phyloP scores from a whole-genome alignment of 164 flowering plant genomes.

The Malania oleifera region DNA sequence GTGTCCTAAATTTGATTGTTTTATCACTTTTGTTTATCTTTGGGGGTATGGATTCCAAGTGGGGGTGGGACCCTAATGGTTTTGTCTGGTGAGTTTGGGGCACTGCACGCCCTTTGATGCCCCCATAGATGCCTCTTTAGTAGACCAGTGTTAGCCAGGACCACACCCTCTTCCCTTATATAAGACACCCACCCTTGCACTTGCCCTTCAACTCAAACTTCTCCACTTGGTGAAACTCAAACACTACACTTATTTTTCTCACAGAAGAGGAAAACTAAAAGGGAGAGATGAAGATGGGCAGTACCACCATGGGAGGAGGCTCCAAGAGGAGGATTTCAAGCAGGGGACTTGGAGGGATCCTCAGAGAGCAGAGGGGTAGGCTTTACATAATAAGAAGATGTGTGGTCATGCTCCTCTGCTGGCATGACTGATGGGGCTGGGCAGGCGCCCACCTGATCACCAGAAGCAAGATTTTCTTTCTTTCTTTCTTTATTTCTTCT shows the following conservation, averaged over 20 bases:
- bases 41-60: constrained; percentile 21
- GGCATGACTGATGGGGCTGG: constrained; percentile 40
- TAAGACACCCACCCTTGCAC: constrained; percentile 15
- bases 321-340: constrained; percentile 45
- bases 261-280: not conserved
- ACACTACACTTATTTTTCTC: too few species aligned
- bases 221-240: too few species aligned
- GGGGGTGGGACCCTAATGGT: constrained; percentile 23
- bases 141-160: constrained; percentile 24
- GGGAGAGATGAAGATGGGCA: constrained; percentile 28
- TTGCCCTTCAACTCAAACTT: too few species aligned
- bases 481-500: not conserved
- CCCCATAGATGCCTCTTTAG: constrained; percentile 37
- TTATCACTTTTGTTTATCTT: constrained; percentile 6
- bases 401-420: constrained; percentile 67
- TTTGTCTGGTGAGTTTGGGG: constrained; percentile 31
- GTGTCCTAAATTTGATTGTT: constrained; percentile 2
- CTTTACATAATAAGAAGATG: constrained; percentile 68
- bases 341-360: constrained; percentile 55
- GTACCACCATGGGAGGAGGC: constrained; percentile 24
- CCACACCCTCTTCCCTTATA: constrained; percentile 25
- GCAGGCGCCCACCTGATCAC: too few species aligned
- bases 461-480: not conserved
- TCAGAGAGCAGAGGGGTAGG: constrained; percentile 56
- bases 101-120: constrained; percentile 35